Evolutionary conservation across 2,329 filamentous ascomycete genomes (phyloP).

Genomic region (Didymella lethalis): DNA sequence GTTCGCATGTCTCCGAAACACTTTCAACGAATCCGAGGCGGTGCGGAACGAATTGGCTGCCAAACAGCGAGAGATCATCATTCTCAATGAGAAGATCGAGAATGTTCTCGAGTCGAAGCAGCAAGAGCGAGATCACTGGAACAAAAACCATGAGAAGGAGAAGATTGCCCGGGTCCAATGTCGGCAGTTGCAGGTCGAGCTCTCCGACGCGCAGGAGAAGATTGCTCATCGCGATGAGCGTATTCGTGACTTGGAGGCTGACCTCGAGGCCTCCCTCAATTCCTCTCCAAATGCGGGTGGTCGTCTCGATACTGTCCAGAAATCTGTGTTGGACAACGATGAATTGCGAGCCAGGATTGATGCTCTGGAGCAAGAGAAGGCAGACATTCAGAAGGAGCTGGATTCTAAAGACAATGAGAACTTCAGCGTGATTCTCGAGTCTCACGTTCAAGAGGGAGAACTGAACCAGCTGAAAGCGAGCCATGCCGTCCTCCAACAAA

Average conservation of each 20-base stretch:
- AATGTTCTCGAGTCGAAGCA: not conserved
- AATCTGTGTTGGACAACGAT: not conserved
- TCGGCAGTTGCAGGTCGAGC: not conserved
- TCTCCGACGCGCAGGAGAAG: not conserved
- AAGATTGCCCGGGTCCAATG: not conserved
- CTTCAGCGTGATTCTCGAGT: not conserved
- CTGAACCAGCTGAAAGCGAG: not conserved
- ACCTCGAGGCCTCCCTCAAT: not conserved
- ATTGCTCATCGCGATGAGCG: not conserved
- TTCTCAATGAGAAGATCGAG: not conserved
- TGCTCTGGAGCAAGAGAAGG: not conserved
- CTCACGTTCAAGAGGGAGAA: not conserved
- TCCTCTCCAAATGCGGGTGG: not conserved
- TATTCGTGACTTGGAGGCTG: not conserved
- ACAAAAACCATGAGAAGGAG: not conserved
- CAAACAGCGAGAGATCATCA: not conserved
- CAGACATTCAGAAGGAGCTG: not conserved
- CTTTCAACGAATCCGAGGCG: not conserved
- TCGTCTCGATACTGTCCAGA: not conserved
- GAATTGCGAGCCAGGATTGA: not conserved
- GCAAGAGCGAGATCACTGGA: not conserved
- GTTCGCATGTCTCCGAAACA: not conserved
- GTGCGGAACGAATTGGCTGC: not conserved
- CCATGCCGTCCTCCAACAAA: not conserved
- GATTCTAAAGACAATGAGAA: not conserved